Evolutionary conservation across 1,284 basidiomycete genomes (phyloP), one percentile per base, ranked within the genome.

Genomic region (Naganishia sp.): DNA sequence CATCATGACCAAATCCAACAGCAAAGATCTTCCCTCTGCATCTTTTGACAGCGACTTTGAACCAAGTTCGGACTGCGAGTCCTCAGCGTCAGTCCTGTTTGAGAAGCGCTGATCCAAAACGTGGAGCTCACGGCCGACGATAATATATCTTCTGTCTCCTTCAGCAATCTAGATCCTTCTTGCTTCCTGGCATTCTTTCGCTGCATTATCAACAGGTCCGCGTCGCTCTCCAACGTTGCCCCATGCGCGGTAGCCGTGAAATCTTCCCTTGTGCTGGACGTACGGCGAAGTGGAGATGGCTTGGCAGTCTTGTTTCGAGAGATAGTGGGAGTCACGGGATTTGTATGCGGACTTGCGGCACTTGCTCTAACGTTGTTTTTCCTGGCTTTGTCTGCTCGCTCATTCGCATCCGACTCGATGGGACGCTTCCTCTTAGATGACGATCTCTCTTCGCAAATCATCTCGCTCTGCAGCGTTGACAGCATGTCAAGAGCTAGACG

Each of bases 1-100:
- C 52, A 67, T 48, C 46, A 67, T 63, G 42, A 54, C 53, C 55
- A 67, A 63, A 18, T 67, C 66, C 39, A 63, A 21, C 53, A 67
- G 18, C 54, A 63, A 46, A 11, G 61, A 45, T 28, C 45, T 63
- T 21, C 53, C 50, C 43, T 63, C 61, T 15, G 57, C 46, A 52
- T 61, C 57, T 18, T 61, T 61, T 3, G 57, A 61, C 57, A 63
- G 18, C 18, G 61, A 45, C 21, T 53, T 55, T 18, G 23, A n/a
- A 54, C 61, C 53, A 43, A 63, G 61, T 18, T 55, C 61, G 21
- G 61, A 63, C 61, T 63, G 48, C 13, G 13, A 6, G 36, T 39
- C 36, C 9, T 10, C 18, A 18, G 33, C 23, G 28, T 39, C 42
- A 42, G 13, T 28, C 28, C 2, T 3, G 33, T 11, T 15, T 23